Percentiles rank a stretch among this genome's conserved stretches.
These are phyloP conservation scores for Dothidotthia symphoricarpi DNA, from an alignment of 2,329 filamentous ascomycete genomes.

Conservation along the genomic window DNA sequence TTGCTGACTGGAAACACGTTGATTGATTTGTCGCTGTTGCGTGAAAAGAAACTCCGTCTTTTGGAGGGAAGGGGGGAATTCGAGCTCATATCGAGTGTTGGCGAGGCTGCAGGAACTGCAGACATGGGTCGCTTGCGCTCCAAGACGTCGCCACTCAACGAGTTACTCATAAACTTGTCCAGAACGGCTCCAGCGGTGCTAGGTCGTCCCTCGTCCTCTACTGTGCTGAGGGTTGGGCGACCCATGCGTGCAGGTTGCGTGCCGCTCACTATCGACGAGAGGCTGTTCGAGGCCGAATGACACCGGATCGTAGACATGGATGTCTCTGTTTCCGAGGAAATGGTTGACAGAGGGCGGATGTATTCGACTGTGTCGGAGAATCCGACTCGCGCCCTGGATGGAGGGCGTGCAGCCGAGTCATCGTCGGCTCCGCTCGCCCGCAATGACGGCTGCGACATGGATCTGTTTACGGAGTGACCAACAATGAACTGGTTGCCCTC, in stretches of 20 bases:
- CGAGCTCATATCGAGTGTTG: conserved; percentile 6
- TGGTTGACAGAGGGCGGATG: conserved; percentile 77
- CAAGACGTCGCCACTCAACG: conserved; percentile 25
- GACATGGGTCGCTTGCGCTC: conserved; percentile 41
- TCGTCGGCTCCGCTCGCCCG: conserved; percentile 25
- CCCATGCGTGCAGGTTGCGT: conserved; percentile 47
- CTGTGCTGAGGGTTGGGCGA: conserved; percentile 31
- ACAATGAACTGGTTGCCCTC: conserved; percentile 45
- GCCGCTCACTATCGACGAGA: conserved; percentile 71
- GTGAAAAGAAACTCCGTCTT: conserved; percentile 43
- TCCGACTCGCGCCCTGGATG: conserved; percentile 66
- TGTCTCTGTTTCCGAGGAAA: conserved; percentile 81
- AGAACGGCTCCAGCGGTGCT: conserved; percentile 71
- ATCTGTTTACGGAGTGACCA: conserved; percentile 38
- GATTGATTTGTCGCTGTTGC: conserved; percentile 40
- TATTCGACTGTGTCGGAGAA: conserved; percentile 84
- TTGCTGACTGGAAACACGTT: conserved; percentile 30
- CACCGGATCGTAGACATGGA: conserved; percentile 67
- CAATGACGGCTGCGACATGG: conserved; percentile 42
- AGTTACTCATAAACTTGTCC: conserved; percentile 44
- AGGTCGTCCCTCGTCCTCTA: conserved; percentile 52
- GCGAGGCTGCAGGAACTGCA: conserved; percentile 28
- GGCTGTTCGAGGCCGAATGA: conserved; percentile 74
- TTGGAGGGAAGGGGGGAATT: conserved; percentile 22
- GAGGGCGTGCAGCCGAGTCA: conserved; percentile 34